Evolutionary conservation across 2,329 filamentous ascomycete genomes (phyloP), one percentile per base, ranked within the genome.

Genomic region (Leptographium flavum): DNA sequence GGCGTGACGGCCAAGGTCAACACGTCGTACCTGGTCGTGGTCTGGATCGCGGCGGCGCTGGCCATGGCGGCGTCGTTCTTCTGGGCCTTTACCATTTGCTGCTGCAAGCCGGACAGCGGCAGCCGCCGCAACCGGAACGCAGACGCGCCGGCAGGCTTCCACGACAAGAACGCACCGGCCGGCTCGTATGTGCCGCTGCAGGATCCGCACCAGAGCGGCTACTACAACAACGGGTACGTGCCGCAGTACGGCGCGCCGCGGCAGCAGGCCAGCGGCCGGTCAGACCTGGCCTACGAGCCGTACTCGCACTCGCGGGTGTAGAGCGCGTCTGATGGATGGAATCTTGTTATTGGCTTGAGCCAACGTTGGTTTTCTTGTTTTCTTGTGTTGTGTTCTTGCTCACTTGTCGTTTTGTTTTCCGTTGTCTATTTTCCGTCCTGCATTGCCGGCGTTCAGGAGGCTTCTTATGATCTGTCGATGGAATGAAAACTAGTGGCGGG

Each of bases 1-100:
- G 78, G 82, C 50, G 81, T 90, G 54, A 62, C 73, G 5, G 76
- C 78, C 42, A 63, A 60, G 42, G 65, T 93, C 59, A 83, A 87
- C 65, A 74, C 61, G 27, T 67, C 70, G 48, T 90, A 83, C 66
- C 77, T 92, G 45, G 72, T 72, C 31, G 66, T 79, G 19, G 76
- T 83, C 55, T 95, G 88, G 86, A 69, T 96, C 49, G 81, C 80
- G 37, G 81, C 81, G 33, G 83, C 76, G 25, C 87, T 93, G 59
- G 81, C 82, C 50, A 59, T 92, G 30, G 84, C 63, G 36, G 81
- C 83, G 8, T 77, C 76, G 52, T 65, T 94, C 59, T 95, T 96
- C 81, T 96, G 92, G 90, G 67, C 88, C 58, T 77, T 93, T 62
- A 86, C 80, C 62, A 75, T 83, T 57, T 96, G 90, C 81, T 96